Conservation (phyloP, 2,329 filamentous ascomycete genomes). For the Cladophialophora chaetospira region DNA sequence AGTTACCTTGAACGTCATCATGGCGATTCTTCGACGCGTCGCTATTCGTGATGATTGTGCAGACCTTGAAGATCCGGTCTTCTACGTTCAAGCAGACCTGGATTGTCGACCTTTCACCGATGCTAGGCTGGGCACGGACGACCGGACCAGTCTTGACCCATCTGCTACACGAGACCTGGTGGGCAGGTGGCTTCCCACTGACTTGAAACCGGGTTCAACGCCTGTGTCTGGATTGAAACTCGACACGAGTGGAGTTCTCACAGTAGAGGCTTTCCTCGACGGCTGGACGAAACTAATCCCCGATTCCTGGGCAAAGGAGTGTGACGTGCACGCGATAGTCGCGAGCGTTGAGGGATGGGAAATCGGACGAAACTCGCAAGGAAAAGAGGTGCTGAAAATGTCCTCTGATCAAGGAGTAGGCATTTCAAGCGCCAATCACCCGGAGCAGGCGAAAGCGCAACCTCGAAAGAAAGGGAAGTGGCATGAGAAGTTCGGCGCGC, state of each 20-base stretch:
- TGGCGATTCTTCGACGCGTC: slow-evolving; percentile 19
- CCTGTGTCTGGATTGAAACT: too few species aligned
- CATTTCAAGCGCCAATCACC: neutral
- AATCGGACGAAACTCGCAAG: neutral
- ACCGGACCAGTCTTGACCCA: neutral
- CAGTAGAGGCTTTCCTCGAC: slow-evolving; percentile 14
- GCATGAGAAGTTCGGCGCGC: slow-evolving; percentile 35
- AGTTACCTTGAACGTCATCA: slow-evolving; percentile 6
- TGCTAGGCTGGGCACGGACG: neutral
- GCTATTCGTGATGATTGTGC: neutral
- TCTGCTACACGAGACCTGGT: neutral
- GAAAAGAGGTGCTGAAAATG: neutral
- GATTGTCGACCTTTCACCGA: neutral
- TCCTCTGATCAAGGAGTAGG: neutral
- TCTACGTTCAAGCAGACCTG: neutral
- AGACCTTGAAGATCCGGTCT: neutral
- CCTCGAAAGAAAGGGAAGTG: slow-evolving; percentile 33
- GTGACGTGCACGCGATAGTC: slow-evolving; percentile 16
- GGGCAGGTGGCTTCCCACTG: slow-evolving; percentile 22
- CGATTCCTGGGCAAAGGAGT: slow-evolving; percentile 26
- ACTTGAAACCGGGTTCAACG: too few species aligned
- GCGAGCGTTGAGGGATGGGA: slow-evolving; percentile 1
- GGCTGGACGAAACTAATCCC: slow-evolving; percentile 26
- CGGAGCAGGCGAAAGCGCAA: neutral
- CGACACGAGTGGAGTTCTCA: too few species aligned